Evolutionary conservation across 2,329 filamentous ascomycete genomes (phyloP).

Genomic region (Colletotrichum lini): DNA sequence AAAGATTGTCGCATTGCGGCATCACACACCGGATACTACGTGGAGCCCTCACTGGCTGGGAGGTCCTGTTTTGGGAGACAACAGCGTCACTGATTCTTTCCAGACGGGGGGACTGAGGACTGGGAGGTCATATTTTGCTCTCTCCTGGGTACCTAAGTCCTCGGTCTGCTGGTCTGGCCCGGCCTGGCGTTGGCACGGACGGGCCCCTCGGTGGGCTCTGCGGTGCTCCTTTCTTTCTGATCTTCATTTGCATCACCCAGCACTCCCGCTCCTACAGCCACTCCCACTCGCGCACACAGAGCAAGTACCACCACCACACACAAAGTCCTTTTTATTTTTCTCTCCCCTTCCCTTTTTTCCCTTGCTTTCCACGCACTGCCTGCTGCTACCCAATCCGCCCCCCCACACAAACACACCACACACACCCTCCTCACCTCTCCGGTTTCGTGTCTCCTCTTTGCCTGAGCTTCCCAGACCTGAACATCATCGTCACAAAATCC

Average conservation of each 20-base stretch:
- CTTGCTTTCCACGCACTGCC: slow-evolving; percentile 22
- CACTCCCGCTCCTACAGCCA: neutral
- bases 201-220: slow-evolving; percentile 27
- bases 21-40: neutral
- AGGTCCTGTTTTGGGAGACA: slow-evolving; percentile 37
- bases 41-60: slow-evolving; percentile 13
- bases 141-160: neutral
- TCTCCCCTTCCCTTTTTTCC: slow-evolving; percentile 26
- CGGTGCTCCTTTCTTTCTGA: slow-evolving; percentile 41
- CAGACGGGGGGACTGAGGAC: slow-evolving; percentile 17
- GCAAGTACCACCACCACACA: slow-evolving; percentile 24
- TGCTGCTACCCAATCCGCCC: slow-evolving; percentile 10
- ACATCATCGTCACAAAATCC: slow-evolving; percentile 28
- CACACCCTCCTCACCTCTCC: slow-evolving; percentile 19
- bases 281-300: slow-evolving; percentile 7
- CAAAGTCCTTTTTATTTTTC: slow-evolving; percentile 30
- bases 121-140: neutral
- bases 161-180: slow-evolving; percentile 5
- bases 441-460: slow-evolving; percentile 29
- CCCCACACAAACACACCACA: slow-evolving; percentile 24
- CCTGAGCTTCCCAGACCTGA: slow-evolving; percentile 26
- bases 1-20: neutral
- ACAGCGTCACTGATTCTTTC: slow-evolving; percentile 36
- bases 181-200: slow-evolving; percentile 40
- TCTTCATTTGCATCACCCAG: slow-evolving; percentile 42